Base-by-base conservation (phyloP, 176 grass and related monocot genomes). In the Cymbopogon citratus region DNA sequence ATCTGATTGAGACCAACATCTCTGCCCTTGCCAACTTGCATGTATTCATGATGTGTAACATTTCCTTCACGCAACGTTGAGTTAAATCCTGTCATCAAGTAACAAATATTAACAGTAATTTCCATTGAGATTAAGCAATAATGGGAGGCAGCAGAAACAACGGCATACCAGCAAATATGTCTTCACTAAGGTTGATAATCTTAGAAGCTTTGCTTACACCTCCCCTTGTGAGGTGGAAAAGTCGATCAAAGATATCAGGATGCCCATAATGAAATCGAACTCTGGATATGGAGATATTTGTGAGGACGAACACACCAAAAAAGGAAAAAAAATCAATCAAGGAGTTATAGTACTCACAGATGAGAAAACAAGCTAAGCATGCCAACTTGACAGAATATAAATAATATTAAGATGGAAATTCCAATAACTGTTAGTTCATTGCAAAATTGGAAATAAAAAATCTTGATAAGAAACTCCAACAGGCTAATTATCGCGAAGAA, bases 1-100 rank as follows among this genome's bases (percentile, higher is more conserved):
- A 98, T 98, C 72, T 98, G 96, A 65, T 98, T 98, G 61, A 98
- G 92, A 84, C 92, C 90, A 24, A 93, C 96, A 80, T 98, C 96
- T 84, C 89, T 95, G 63, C 96, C 96, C 85, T 98, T 98, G 85
- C 96, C 92, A 87, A 98, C 92, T 93, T 98, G 96, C 90, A 98
- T 91, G 80, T 98, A 98, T 81, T 98, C 96, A 72, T 95, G 92
- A 91, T 98, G 92, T 45, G 92, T 98, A 59, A 95, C 95, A 48
- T 94, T 98, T 78, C 95, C 95, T 89, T 95, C 92, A 51, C 92
- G 90, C 81, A 95, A 59, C 52, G 92, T 98, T 73, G 95, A 98
- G 79, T 98, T 98, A 65, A 98, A 98, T 66, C 96, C 92, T 98
- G 43, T 51, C 61, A 83, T 75, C 82, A 59, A 77, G 43, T 36